Evolutionary conservation across 305 asterid genomes (phyloP).

Genomic region (Plantago coronopus): DNA sequence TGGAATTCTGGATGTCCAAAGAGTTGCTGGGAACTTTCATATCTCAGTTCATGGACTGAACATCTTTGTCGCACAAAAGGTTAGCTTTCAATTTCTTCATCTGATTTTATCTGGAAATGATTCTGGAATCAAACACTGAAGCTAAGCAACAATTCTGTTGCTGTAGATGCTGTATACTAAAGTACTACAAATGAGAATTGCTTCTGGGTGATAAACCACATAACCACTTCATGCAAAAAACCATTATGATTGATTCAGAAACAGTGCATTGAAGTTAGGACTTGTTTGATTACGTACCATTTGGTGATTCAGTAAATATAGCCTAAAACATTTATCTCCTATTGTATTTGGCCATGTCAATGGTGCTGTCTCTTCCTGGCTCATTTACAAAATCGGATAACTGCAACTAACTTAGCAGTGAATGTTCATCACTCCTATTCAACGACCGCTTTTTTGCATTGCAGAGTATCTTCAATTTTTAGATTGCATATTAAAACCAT

Average conservation of each 20-base stretch:
- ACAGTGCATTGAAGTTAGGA: not conserved
- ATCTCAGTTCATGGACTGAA: conserved; percentile 93
- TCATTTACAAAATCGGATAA: too few relatives aligned
- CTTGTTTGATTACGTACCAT: not conserved
- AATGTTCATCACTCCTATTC: too few relatives aligned
- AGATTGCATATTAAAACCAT: too few relatives aligned
- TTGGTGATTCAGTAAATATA: not conserved
- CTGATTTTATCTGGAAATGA: conserved; percentile 9
- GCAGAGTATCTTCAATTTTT: too few relatives aligned
- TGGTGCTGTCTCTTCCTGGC: not conserved
- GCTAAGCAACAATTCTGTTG: conserved; percentile 8
- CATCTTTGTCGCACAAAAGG: conserved; percentile 93
- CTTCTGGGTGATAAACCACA: not conserved
- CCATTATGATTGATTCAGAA: not conserved
- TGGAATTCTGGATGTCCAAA: conserved; percentile 93
- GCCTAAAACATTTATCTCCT: not conserved
- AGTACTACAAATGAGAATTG: conserved; percentile 8
- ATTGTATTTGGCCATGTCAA: not conserved
- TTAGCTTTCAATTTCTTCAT: conserved; percentile 35
- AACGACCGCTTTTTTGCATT: too few relatives aligned
- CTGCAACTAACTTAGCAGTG: too few relatives aligned
- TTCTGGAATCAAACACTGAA: conserved; percentile 10
- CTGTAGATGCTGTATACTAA: conserved; percentile 8
- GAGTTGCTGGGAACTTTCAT: conserved; percentile 99
- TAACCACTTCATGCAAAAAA: not conserved